A percentile compares a stretch with the other conserved stretches of the same genome.
Evolutionary conservation across 495 filamentous ascomycete genomes (phyloP).

Genomic region (Cryomyces antarcticus): DNA sequence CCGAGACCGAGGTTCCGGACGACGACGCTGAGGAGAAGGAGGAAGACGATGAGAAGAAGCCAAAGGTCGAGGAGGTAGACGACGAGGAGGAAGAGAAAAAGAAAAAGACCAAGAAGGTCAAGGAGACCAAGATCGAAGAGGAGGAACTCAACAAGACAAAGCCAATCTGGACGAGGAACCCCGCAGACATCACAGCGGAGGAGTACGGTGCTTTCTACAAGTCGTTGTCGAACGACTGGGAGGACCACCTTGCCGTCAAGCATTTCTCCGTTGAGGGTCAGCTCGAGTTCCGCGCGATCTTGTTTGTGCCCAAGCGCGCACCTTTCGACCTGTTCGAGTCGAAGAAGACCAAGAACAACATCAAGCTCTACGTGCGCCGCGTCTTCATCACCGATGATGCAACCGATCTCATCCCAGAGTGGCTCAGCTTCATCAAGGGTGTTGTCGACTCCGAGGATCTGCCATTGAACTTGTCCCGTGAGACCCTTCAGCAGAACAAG

Average conservation of each 20-base stretch:
- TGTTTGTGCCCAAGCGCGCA: conserved; percentile 98
- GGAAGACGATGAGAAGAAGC: conserved; percentile 50
- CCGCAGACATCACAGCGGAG: conserved; percentile 82
- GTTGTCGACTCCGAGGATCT: conserved; percentile 99
- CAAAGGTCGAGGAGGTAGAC: conserved; percentile 68
- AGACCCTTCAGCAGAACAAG: conserved; percentile 99
- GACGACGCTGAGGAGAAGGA: conserved; percentile 72
- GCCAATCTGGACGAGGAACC: conserved; percentile 99
- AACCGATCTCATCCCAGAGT: conserved; percentile 96
- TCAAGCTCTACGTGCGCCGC: conserved; percentile 99
- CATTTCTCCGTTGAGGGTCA: conserved; percentile 99
- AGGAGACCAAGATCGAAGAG: conserved; percentile 95
- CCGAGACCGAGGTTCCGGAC: conserved; percentile 93
- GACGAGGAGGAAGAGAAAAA: conserved; percentile 74
- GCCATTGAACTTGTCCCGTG: conserved; percentile 95
- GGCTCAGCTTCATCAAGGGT: conserved; percentile 98
- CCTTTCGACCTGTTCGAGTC: conserved; percentile 99
- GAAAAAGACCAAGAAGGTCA: conserved; percentile 96
- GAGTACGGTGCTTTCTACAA: conserved; percentile 99
- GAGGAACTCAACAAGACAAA: conserved; percentile 99
- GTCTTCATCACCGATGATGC: conserved; percentile 99
- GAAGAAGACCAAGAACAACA: conserved; percentile 99
- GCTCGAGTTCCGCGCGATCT: conserved; percentile 98
- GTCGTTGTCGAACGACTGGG: conserved; percentile 98
- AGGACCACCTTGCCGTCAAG: conserved; percentile 98